Evolutionary conservation across 2,329 filamentous ascomycete genomes (phyloP).

Genomic region (Cladosporium sp.): DNA sequence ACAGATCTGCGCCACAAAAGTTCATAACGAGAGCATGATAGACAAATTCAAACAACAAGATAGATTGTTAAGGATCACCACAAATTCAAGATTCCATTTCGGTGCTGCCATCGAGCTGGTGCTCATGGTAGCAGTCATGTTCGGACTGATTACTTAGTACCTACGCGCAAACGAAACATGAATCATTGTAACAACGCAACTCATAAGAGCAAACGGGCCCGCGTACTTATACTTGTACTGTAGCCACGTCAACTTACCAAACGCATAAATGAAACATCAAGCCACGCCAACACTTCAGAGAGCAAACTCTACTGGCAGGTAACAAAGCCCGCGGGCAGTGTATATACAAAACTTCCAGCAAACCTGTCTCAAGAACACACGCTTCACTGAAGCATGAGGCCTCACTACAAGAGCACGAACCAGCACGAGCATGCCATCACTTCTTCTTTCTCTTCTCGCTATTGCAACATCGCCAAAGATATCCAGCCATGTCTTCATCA

Average conservation of each 20-base stretch:
- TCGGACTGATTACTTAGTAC: background rate
- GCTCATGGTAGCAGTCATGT: background rate
- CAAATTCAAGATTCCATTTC: background rate
- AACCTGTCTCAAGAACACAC: background rate
- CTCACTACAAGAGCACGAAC: background rate
- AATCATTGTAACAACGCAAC: background rate
- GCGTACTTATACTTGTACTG: background rate
- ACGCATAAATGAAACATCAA: background rate
- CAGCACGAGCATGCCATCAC: no score
- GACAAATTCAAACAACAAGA: background rate
- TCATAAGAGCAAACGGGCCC: background rate
- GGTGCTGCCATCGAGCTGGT: background rate
- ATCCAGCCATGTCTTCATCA: no score
- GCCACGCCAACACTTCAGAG: background rate
- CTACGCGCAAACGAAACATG: background rate
- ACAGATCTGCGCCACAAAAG: background rate
- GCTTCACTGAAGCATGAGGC: background rate
- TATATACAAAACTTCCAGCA: background rate
- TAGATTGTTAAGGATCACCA: background rate
- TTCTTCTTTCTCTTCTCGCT: background rate
- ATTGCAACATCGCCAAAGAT: background rate
- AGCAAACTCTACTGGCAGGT: background rate
- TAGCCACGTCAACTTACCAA: background rate
- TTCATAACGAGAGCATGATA: conserved; percentile 6
- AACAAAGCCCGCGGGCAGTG: background rate